These are phyloP conservation scores for Colletotrichum euphorbiae DNA, from an alignment of 2,329 filamentous ascomycete genomes.

Conservation along the genomic window DNA sequence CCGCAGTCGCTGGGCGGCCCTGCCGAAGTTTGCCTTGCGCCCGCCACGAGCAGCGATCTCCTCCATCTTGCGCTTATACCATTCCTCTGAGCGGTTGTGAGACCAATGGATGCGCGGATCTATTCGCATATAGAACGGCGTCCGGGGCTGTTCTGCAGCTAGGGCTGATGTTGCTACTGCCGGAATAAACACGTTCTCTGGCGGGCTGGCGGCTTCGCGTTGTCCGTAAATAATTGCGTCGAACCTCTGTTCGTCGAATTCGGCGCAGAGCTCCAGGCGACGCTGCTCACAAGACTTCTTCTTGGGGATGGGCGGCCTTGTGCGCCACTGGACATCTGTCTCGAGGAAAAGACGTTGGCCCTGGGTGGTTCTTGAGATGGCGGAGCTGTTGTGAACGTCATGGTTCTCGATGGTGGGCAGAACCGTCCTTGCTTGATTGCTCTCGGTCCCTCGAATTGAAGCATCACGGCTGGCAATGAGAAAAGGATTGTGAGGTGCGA, in stretches of 20 bases:
- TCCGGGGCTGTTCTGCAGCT: constrained; percentile 40
- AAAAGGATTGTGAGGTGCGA: background rate
- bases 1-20: constrained; percentile 53
- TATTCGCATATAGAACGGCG: constrained; percentile 57
- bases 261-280: constrained; percentile 20
- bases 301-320: background rate
- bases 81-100: constrained; percentile 56
- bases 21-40: constrained; percentile 64
- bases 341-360: background rate
- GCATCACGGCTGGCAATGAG: background rate
- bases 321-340: background rate
- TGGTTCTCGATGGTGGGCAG: background rate
- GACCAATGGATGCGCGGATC: constrained; percentile 64
- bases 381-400: background rate
- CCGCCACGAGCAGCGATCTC: constrained; percentile 63
- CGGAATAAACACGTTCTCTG: constrained; percentile 6
- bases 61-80: constrained; percentile 59
- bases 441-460: background rate
- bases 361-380: background rate
- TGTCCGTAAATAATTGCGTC: constrained; percentile 40
- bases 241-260: constrained; percentile 39
- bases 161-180: background rate
- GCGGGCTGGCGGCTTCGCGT: constrained; percentile 37
- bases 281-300: constrained; percentile 18
- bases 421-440: background rate